Base-by-base conservation (phyloP, 1,284 basidiomycete genomes). In the Ganoderma boninense region DNA sequence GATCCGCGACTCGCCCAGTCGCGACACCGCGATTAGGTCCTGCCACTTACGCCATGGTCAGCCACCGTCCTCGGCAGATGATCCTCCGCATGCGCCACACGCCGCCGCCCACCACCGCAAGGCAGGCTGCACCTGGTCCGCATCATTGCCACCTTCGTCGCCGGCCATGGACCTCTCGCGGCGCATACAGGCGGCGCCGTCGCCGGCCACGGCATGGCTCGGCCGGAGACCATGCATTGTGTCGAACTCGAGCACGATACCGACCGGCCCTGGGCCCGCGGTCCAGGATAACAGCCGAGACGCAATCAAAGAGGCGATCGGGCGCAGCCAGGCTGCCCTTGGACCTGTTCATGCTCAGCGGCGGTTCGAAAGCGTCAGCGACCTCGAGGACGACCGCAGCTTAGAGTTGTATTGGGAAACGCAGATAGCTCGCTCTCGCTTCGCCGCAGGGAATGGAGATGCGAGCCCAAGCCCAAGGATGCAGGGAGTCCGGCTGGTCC, bases 351-450 rank as follows among this genome's bases (percentile, higher is more conserved):
- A 26, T 67, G 62, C 70, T 71, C 64, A 26, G 40, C 20, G 40
- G 14, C 40, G 49, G 44, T n/a, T 40, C 44, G 14, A 61, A 65
- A 57, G 69, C 71, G 77, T 76, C 66, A 80, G 79, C 75, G 68
- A 72, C 66, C 78, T 82, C 66, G 74, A 74, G 62, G 76, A 79
- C 69, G 64, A 16, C 72, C 66, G 78, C 73, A 71, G 80, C 70
- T 76, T 84, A 73, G 80, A 79, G 70, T 77, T 73, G 54, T 84
- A 84, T 73, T 84, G 81, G 84, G 78, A 78, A 49, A 79, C 80
- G 71, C 83, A 85, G 73, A 76, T 76, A 68, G 77, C 76, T 65
- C 74, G 81, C 70, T 81, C 79, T 78, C 71, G 72, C 59, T 76
- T 72, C 46, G 66, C 71, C 59, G 72, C 73, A 70, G 74, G 65